Evolutionary conservation across 805 yeast species (phyloP), one percentile per base, ranked within the genome.

Genomic region (Lachancea thermotolerans): DNA sequence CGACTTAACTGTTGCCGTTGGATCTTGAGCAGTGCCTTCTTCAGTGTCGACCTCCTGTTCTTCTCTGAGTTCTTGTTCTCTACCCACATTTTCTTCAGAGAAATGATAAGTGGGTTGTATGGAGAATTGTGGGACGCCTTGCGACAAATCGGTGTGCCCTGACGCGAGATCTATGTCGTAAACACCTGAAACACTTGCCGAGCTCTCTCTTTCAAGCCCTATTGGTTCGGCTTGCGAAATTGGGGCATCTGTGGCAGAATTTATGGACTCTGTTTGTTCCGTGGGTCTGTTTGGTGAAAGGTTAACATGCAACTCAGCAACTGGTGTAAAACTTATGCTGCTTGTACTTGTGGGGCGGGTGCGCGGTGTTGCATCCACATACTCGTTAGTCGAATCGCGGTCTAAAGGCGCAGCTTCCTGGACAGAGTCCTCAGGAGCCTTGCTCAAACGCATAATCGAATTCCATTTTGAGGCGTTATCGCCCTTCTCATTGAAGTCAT

Each of bases 291-390:
- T 10, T 17, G 46, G 42, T n/a, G 46, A 43, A 15, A 43, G 29
- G 12, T 15, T 38, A 25, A 43, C 46, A 15, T 43, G 37, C 29
- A 43, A 27, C 40, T 43, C 46, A 5, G 46, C 42, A 10, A 43
- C 46, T 4, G 46, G 46, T 9, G 46, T 38, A 28, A 43, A 43
- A 18, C 46, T 43, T n/a, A 43, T 33, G 16, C 46, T 43, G 35
- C 38, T 32, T 5, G 10, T 33, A 29, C 41, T 38, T 3, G 18
- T 11, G n/a, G 21, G 41, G 4, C 21, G 32, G 5, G 32, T 16
- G 7, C 6, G 11, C 4, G 37, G 37, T 10, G 37, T n/a, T 5
- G 17, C 21, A 5, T n/a, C 37, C 12, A 15, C 18, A 34, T 30
- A 11, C 12, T 30, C 9, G 14, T 12, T 14, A 5, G 9, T 5